Evolutionary conservation across 768 basidiomycete species (phyloP).

Genomic region (Leccinum incarnatum): DNA sequence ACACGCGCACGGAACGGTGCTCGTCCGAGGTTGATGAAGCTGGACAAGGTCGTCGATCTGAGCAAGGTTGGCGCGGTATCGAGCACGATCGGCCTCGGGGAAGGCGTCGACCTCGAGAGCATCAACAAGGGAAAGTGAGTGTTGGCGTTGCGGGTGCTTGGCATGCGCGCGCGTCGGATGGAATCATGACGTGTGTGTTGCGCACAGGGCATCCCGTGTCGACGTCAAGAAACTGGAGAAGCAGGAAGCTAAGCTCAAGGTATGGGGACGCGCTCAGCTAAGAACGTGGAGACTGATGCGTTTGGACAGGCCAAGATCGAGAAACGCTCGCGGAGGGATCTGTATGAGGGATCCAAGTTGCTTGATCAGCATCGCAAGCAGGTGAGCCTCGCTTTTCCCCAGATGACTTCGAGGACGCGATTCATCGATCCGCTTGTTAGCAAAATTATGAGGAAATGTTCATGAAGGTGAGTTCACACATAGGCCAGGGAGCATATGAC

Average conservation of each 20-base stretch:
- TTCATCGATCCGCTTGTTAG: constrained; percentile 36
- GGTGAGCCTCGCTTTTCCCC: constrained; percentile 36
- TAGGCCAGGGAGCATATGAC: not conserved
- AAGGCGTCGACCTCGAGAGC: constrained; percentile 86
- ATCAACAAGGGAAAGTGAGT: constrained; percentile 91
- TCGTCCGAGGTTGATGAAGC: constrained; percentile 67
- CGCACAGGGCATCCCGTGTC: constrained; percentile 76
- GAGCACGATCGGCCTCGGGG: constrained; percentile 72
- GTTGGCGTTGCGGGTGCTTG: constrained; percentile 13
- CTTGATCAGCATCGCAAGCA: constrained; percentile 91
- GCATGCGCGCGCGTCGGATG: not conserved
- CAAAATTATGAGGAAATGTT: constrained; percentile 99
- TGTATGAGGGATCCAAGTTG: constrained; percentile 96
- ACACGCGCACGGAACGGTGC: constrained; percentile 54
- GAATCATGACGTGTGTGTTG: constrained; percentile 7
- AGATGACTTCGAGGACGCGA: not conserved
- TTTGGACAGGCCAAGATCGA: constrained; percentile 84
- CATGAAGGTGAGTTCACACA: constrained; percentile 71
- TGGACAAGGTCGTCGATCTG: constrained; percentile 88
- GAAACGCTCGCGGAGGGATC: constrained; percentile 84
- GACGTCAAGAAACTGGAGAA: constrained; percentile 96
- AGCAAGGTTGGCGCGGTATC: constrained; percentile 76
- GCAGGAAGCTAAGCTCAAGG: constrained; percentile 94
- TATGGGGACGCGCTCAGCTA: constrained; percentile 23
- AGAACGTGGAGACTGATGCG: not conserved